Conservation (phyloP, 2,329 filamentous ascomycete genomes). For the Shiraia sp. region DNA sequence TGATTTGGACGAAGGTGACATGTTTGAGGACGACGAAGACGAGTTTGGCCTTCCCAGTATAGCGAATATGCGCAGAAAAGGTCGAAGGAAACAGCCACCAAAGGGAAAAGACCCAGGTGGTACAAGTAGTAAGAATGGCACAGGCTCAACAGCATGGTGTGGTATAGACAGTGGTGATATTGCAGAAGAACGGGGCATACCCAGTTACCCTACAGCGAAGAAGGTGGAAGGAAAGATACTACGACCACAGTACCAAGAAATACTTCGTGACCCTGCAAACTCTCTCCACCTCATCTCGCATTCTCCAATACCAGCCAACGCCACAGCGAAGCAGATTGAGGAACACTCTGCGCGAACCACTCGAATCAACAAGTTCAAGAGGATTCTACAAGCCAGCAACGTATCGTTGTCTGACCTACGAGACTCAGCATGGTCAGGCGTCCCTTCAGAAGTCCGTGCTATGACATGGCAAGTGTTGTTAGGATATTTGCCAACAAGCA, state of each 20-base stretch:
- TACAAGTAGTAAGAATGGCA: conserved; percentile 22
- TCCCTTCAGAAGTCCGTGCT: conserved; percentile 91
- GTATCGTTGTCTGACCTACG: conserved; percentile 84
- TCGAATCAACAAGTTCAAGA: conserved; percentile 98
- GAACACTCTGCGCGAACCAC: conserved; percentile 84
- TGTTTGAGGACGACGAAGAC: conserved; percentile 86
- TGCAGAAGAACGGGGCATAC: conserved; percentile 81
- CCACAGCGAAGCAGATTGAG: conserved; percentile 81
- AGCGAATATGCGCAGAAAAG: conserved; percentile 83
- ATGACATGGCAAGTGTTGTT: conserved; percentile 99
- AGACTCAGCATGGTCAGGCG: conserved; percentile 87
- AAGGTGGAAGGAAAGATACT: conserved; percentile 94
- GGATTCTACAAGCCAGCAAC: conserved; percentile 86
- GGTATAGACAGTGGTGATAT: conserved; percentile 88
- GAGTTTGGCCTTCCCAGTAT: conserved; percentile 94
- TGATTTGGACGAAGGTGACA: conserved; percentile 67
- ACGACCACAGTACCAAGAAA: conserved; percentile 96
- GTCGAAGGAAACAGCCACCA: conserved; percentile 50
- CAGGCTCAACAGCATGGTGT: conserved; percentile 51
- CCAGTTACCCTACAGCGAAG: conserved; percentile 84
- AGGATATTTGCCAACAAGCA: conserved; percentile 95
- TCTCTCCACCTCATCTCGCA: conserved; percentile 93
- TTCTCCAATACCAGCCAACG: conserved; percentile 71
- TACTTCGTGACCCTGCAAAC: conserved; percentile 83
- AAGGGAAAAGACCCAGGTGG: conserved; percentile 52